These are phyloP conservation scores for Lachnellula cervina DNA, from an alignment of 2,329 filamentous ascomycete genomes.

Conservation along the genomic window DNA sequence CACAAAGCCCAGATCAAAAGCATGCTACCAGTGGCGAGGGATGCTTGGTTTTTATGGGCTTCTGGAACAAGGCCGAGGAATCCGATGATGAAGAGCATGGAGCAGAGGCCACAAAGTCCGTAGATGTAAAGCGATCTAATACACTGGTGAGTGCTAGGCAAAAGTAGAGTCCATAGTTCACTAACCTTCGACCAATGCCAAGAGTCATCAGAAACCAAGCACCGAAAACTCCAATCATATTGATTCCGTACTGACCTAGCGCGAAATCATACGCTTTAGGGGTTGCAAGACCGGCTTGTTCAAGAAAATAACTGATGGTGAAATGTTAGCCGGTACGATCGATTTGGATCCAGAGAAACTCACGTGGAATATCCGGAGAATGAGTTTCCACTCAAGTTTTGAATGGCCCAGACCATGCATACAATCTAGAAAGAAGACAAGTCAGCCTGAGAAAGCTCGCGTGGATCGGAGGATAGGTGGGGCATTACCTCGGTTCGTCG, in stretches of 20 bases:
- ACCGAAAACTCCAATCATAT: constrained; percentile 48
- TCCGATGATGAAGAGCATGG: constrained; percentile 75
- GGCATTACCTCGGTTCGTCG: constrained; percentile 43
- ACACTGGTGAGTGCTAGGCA: background rate
- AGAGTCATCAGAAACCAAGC: constrained; percentile 46
- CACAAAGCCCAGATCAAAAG: constrained; percentile 79
- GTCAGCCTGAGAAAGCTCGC: background rate
- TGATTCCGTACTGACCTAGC: constrained; percentile 45
- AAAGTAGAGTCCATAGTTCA: background rate
- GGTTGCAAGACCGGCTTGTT: constrained; percentile 49
- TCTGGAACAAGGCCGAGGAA: constrained; percentile 48
- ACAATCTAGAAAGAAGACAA: constrained; percentile 34
- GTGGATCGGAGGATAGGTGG: background rate
- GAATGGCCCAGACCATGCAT: constrained; percentile 58
- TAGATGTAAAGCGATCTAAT: constrained; percentile 42
- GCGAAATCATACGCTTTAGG: constrained; percentile 50
- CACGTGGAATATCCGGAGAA: constrained; percentile 58
- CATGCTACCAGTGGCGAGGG: constrained; percentile 44
- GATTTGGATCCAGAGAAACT: background rate
- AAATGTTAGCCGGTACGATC: background rate
- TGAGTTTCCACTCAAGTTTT: constrained; percentile 59
- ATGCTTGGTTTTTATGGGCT: constrained; percentile 19
- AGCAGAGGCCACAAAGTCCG: constrained; percentile 39
- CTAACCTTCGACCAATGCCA: constrained; percentile 43
- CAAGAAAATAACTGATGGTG: constrained; percentile 44